Evolutionary conservation across 108 stramenopile genomes (phyloP), one percentile per base, ranked within the genome.

Genomic region (Mediolabrus comicus): DNA sequence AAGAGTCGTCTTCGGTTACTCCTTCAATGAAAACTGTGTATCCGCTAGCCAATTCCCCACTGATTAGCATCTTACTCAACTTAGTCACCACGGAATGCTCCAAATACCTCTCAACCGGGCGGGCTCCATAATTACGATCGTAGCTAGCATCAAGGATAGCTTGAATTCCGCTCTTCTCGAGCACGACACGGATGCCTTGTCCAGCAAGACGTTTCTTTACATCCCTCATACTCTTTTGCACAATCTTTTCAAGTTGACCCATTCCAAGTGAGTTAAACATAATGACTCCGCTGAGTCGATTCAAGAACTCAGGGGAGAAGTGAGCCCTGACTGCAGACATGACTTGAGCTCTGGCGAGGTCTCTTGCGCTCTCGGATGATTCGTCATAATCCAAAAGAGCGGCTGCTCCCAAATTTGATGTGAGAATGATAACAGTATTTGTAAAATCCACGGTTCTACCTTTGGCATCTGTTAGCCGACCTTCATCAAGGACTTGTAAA

Each of bases 261-360:
- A 63, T 73, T 35, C 86, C 84, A 7, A 99, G 87, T 29, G 90
- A 85, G 63, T 93, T 93, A 87, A 99, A 99, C 62, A 98, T 92
- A 19, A 98, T 95, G 34, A 92, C 81, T 67, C 97, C 98, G 69
- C 97, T 97, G 60, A 99, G 84, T 39, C 99, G 84, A 69, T 99
- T 99, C 71, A 99, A 83, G 83, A 99, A 98, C 72, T 99, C 99
- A 4, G 99, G 99, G 4, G 86, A 77, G 85, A 99, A 98, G 58
- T 92, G 57, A 10, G 89, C 84, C 56, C 71, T 85, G 87, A 95
- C 90, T 24, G 91, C 94, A 36, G 79, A 16, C 19, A 74, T 85
- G 0, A 92, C 91, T 43, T 86, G 66, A 97, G 80, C 34, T 83
- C 86, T 6, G 92, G 71, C 17, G 97, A 87, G 26, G 30, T 81